These are phyloP conservation scores for Backusella macrospora DNA, from an alignment of 192 early-diverging fungal species.

Conservation along the genomic window DNA sequence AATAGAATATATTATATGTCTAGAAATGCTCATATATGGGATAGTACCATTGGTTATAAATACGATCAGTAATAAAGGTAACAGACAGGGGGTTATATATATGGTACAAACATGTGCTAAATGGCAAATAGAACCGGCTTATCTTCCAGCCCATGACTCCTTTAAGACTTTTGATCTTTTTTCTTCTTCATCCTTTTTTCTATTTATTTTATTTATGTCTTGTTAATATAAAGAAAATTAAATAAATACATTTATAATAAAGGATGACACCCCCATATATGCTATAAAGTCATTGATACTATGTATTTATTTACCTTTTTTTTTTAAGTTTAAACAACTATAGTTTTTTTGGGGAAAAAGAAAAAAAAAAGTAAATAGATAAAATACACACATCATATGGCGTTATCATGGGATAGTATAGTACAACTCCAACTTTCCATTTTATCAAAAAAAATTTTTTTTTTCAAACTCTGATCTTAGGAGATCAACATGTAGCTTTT, in stretches of 20 bases:
- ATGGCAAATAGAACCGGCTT: conserved; percentile 11
- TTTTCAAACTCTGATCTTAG: background rate
- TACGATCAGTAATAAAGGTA: background rate
- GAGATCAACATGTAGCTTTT: background rate
- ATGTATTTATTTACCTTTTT: too few species aligned
- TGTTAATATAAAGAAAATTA: too few species aligned
- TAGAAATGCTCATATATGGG: background rate
- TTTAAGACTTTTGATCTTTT: background rate
- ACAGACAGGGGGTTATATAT: background rate
- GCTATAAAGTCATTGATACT: too few species aligned
- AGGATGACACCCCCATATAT: too few species aligned
- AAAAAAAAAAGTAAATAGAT: background rate
- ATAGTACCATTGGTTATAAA: conserved; percentile 3
- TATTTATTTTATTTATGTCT: background rate
- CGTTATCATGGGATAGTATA: conserved; percentile 6
- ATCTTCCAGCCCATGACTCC: background rate
- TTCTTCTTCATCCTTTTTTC: background rate
- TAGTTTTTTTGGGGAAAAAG: background rate
- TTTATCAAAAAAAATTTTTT: background rate
- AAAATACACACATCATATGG: background rate
- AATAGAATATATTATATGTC: background rate
- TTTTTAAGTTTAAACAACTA: too few species aligned
- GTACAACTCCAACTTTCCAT: background rate
- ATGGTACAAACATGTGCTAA: conserved; percentile 14
- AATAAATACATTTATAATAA: too few species aligned